A percentile compares a stretch with the other conserved stretches of the same genome.
These are phyloP conservation scores for Leccinum arenicola DNA, from an alignment of 768 basidiomycete genomes.

Conservation along the genomic window DNA sequence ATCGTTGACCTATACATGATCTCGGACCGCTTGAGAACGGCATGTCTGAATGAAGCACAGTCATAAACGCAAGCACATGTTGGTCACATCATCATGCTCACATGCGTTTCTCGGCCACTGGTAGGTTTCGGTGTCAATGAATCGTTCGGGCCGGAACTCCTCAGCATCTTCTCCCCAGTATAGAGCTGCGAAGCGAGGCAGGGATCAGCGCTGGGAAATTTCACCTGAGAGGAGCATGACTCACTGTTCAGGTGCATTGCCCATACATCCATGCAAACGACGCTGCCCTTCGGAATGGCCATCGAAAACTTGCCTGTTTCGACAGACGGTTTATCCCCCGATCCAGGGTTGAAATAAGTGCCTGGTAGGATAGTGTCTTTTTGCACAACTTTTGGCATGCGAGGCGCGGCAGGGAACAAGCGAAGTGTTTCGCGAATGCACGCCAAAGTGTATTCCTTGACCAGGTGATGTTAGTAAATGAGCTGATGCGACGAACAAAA, in stretches of 20 bases:
- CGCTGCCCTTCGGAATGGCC: too few species aligned
- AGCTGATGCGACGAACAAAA: too few species aligned
- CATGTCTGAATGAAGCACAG: conserved; percentile 28
- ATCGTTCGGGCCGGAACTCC: conserved; percentile 49
- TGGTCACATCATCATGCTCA: conserved; percentile 14
- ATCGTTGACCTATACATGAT: conserved; percentile 49
- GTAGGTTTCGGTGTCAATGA: conserved; percentile 48
- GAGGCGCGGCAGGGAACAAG: too few species aligned
- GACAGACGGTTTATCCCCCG: too few species aligned
- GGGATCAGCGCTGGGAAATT: background rate
- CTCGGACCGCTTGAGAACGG: conserved; percentile 46
- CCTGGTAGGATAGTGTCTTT: too few species aligned
- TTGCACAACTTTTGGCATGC: too few species aligned
- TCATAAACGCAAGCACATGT: background rate
- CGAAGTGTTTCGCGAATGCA: too few species aligned
- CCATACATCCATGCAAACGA: too few species aligned
- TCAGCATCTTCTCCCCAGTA: conserved; percentile 47
- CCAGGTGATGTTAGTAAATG: too few species aligned
- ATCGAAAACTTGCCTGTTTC: too few species aligned
- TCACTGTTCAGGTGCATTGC: conserved; percentile 47
- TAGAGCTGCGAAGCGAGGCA: conserved; percentile 31
- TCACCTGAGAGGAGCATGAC: conserved; percentile 10
- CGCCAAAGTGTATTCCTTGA: too few species aligned
- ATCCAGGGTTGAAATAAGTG: too few species aligned
- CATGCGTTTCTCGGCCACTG: conserved; percentile 3